Evolutionary conservation across 495 filamentous ascomycete species (phyloP).

Genomic region (Podospora pseudocomata): DNA sequence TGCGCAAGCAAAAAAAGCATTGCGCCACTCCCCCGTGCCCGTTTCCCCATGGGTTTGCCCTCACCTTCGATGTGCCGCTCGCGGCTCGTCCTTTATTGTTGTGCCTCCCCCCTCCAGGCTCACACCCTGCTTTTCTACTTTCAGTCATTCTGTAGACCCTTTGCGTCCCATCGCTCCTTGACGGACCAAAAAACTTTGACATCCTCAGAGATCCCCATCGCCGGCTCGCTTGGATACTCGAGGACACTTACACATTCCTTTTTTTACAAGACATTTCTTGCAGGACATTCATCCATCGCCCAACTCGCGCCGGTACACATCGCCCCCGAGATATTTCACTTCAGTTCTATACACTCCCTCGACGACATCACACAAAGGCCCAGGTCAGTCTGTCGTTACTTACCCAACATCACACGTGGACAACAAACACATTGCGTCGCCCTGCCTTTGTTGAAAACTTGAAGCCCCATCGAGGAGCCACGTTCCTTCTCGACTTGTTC

Average conservation of each 20-base stretch:
- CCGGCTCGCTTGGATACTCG: slow-evolving; percentile 22
- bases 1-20: background rate
- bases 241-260: slow-evolving; percentile 27
- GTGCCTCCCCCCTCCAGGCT: slow-evolving; percentile 10
- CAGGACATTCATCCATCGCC: background rate
- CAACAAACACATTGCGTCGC: background rate
- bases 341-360: background rate
- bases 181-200: slow-evolving; percentile 18
- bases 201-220: slow-evolving; percentile 26
- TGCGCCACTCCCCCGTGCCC: background rate
- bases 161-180: slow-evolving; percentile 27
- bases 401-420: background rate
- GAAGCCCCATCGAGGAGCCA: background rate
- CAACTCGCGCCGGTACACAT: background rate
- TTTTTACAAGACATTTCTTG: slow-evolving; percentile 3
- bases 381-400: background rate
- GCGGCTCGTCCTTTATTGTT: slow-evolving; percentile 16
- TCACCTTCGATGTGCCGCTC: background rate
- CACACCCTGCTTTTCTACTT: slow-evolving; percentile 17
- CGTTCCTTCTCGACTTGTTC: background rate
- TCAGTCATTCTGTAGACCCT: slow-evolving; percentile 17
- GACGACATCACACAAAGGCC: background rate
- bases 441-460: background rate
- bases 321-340: background rate
- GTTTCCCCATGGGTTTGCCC: slow-evolving; percentile 3